A percentile compares a stretch with the other conserved stretches of the same genome.
These are phyloP conservation scores for Fonsecaea nubica DNA, from an alignment of 2,329 filamentous ascomycete species.

Conservation along the genomic window DNA sequence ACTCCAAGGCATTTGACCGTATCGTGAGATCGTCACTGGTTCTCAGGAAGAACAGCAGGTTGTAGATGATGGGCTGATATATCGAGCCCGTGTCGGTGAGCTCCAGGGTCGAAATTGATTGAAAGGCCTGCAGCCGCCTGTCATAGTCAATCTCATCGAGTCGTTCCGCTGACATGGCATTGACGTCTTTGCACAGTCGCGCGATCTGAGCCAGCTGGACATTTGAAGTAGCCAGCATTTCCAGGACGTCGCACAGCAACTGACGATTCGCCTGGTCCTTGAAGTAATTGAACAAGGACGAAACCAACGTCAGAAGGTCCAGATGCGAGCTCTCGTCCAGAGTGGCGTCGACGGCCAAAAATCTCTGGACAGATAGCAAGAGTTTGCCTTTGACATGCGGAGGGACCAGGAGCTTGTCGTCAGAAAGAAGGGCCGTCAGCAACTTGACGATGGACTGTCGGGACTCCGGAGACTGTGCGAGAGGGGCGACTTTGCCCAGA, in stretches of 20 bases:
- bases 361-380: constrained; percentile 29
- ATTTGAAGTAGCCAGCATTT: constrained; percentile 71
- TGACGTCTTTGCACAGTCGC: constrained; percentile 75
- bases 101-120: constrained; percentile 69
- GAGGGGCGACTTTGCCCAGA: constrained; percentile 32
- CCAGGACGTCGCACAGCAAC: constrained; percentile 74
- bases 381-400: constrained; percentile 37
- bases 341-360: constrained; percentile 23
- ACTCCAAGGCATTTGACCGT: constrained; percentile 79
- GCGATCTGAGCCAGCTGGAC: constrained; percentile 68
- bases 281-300: constrained; percentile 88
- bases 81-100: constrained; percentile 67
- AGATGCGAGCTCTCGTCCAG: constrained; percentile 64
- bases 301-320: constrained; percentile 74
- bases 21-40: constrained; percentile 89
- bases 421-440: constrained; percentile 53
- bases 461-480: constrained; percentile 29
- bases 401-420: constrained; percentile 26
- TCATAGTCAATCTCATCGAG: constrained; percentile 91
- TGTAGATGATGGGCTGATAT: constrained; percentile 87
- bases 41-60: constrained; percentile 84
- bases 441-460: constrained; percentile 28
- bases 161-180: constrained; percentile 73
- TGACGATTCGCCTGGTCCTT: constrained; percentile 78
- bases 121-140: constrained; percentile 77